phyloP scores from a whole-genome alignment of 2,329 filamentous ascomycete genomes.

The Fusarium neocosmosporiellum region DNA sequence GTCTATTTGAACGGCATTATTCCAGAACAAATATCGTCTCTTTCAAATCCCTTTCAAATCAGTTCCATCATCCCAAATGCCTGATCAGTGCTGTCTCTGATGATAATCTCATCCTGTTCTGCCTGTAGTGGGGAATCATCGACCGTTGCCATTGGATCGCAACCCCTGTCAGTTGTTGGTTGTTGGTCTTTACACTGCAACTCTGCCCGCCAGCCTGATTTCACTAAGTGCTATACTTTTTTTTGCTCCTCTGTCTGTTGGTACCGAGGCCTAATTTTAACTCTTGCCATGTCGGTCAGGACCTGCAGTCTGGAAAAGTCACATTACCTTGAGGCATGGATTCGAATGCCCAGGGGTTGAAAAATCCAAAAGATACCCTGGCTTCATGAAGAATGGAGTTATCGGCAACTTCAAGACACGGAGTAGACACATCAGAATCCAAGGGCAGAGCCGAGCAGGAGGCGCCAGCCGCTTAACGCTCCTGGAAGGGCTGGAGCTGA shows the following conservation, averaged over 20 bases:
- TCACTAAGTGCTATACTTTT: background rate
- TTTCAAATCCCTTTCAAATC: background rate
- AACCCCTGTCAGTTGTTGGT: background rate
- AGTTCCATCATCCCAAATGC: background rate
- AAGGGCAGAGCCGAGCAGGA: background rate
- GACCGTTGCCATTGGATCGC: background rate
- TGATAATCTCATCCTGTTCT: background rate
- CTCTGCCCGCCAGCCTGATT: background rate
- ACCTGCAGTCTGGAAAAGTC: background rate
- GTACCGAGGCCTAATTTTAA: background rate
- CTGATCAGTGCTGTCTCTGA: background rate
- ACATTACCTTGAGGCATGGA: background rate
- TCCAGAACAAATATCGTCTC: background rate
- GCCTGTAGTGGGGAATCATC: background rate
- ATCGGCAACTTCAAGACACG: background rate
- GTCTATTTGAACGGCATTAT: background rate
- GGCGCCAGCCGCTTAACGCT: background rate
- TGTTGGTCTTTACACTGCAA: background rate
- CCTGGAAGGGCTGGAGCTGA: background rate
- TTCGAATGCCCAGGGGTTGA: background rate
- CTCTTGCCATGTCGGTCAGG: background rate
- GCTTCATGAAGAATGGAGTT: background rate
- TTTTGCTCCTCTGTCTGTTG: background rate
- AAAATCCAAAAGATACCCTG: no score
- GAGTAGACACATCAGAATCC: background rate